Evolutionary conservation across 1,284 basidiomycete species (phyloP).

Genomic region (Fomitopsis palustris): DNA sequence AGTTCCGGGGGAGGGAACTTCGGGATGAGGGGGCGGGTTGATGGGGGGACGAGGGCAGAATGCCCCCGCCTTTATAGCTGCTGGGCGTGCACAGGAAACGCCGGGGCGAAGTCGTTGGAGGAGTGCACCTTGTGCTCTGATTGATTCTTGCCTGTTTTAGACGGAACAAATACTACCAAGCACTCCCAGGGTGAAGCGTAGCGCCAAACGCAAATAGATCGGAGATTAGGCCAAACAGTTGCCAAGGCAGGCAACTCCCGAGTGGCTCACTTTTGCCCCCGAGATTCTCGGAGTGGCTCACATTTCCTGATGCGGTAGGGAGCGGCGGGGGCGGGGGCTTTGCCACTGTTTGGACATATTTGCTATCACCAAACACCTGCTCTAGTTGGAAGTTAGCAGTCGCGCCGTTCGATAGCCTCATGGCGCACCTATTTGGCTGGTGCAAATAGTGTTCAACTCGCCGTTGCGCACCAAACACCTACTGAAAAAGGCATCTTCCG

Average conservation of each 20-base stretch:
- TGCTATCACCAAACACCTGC: neutral
- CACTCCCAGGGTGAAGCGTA: neutral
- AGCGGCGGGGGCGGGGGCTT: neutral
- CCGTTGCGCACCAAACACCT: neutral
- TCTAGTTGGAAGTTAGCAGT: neutral
- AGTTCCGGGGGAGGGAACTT: neutral
- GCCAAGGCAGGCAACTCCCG: neutral
- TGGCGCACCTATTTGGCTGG: neutral
- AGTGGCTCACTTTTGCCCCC: neutral
- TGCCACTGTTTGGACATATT: neutral
- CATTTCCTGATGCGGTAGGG: neutral
- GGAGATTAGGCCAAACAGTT: neutral
- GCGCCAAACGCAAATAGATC: neutral
- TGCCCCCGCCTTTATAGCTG: neutral
- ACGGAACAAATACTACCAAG: neutral
- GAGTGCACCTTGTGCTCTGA: neutral
- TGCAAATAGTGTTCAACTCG: neutral
- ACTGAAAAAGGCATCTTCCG: neutral
- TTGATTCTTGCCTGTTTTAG: slow-evolving; percentile 1
- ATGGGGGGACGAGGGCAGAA: neutral
- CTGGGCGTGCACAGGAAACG: neutral
- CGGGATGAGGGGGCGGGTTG: neutral
- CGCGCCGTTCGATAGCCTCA: neutral
- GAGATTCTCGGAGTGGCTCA: neutral
- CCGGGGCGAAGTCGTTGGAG: neutral